Conservation (phyloP, 2,329 filamentous ascomycete genomes). For the Lachnellula occidentalis region DNA sequence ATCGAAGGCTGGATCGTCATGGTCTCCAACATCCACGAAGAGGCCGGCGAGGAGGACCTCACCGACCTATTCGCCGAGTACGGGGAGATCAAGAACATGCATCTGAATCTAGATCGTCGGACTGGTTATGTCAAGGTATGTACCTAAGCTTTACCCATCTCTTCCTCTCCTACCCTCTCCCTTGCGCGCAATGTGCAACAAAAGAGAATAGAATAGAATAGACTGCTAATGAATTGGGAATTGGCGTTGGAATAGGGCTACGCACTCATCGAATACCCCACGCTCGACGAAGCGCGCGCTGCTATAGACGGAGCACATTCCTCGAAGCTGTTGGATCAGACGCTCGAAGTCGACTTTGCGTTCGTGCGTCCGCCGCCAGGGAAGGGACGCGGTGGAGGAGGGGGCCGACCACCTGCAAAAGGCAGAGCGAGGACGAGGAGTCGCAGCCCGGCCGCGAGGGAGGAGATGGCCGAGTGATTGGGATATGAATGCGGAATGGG, state of each 20-base stretch:
- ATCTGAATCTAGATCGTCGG: slow-evolving; percentile 74
- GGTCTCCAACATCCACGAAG: slow-evolving; percentile 82
- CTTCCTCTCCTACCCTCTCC: neutral
- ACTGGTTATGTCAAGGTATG: slow-evolving; percentile 81
- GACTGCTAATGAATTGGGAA: slow-evolving; percentile 3
- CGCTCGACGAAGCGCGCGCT: slow-evolving; percentile 71
- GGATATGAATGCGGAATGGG: neutral
- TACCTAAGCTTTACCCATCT: neutral
- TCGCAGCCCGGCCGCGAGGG: slow-evolving; percentile 28
- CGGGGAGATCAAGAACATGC: slow-evolving; percentile 82
- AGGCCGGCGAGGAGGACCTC: slow-evolving; percentile 77
- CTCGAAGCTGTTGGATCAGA: slow-evolving; percentile 75
- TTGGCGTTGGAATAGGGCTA: slow-evolving; percentile 55
- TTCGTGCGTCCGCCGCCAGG: slow-evolving; percentile 74
- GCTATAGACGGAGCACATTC: slow-evolving; percentile 76
- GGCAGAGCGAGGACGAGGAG: slow-evolving; percentile 30
- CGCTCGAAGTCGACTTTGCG: slow-evolving; percentile 74
- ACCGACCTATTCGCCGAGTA: slow-evolving; percentile 79
- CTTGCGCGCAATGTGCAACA: neutral
- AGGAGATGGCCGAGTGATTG: slow-evolving; percentile 24
- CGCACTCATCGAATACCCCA: slow-evolving; percentile 78
- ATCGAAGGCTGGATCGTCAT: slow-evolving; percentile 89
- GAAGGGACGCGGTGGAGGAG: slow-evolving; percentile 38
- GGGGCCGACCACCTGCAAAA: slow-evolving; percentile 25
- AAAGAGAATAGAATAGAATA: neutral